Evolutionary conservation across 495 filamentous ascomycete genomes (phyloP), one percentile per base, ranked within the genome.

Genomic region (Hypoxylon perforatum): DNA sequence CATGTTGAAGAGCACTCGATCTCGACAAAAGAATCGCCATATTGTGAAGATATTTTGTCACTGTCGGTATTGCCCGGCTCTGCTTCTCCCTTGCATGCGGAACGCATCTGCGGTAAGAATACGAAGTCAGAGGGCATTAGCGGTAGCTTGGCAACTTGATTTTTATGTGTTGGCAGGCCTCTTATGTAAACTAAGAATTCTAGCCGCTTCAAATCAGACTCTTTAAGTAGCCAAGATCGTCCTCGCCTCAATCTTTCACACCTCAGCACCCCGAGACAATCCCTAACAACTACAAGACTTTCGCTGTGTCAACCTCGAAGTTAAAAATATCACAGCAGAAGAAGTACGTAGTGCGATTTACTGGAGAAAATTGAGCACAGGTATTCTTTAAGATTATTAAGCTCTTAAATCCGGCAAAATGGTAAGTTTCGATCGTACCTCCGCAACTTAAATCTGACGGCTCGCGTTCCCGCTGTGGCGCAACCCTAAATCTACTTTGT

Each of bases 331-430:
- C 14, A 25, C 44, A 50, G 41, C 38, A 49, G 30, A 15, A 65
- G 12, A 57, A 14, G 18, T 10, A 36, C 0, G 39, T 30, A 53
- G 30, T 41, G 35, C 42, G 55, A 50, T 60, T 41, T 55, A 44
- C 50, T 55, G 48, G 17, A 44, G 8, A 17, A 2, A 44, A 44
- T 21, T 44, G 41, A 18, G 17, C 14, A 4, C 30, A 33, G 4
- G 30, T 33, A 33, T 33, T 4, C 17, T n/a, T 41, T 17, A 1
- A 41, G 1, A n/a, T 18, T 56, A 56, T 49, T 45, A 41, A 49
- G 52, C n/a, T 51, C 52, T 54, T 41, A 58, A 22, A 61, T 67
- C 64, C 64, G 64, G 64, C 54, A 67, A 67, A 62, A 62, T 62
- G 64, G 50, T 51, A 54, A 49, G 33, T 38, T n/a, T n/a, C n/a